Evolutionary conservation across 768 basidiomycete genomes (phyloP), one percentile per base, ranked within the genome.

Genomic region (Lactarius sanguifluus): DNA sequence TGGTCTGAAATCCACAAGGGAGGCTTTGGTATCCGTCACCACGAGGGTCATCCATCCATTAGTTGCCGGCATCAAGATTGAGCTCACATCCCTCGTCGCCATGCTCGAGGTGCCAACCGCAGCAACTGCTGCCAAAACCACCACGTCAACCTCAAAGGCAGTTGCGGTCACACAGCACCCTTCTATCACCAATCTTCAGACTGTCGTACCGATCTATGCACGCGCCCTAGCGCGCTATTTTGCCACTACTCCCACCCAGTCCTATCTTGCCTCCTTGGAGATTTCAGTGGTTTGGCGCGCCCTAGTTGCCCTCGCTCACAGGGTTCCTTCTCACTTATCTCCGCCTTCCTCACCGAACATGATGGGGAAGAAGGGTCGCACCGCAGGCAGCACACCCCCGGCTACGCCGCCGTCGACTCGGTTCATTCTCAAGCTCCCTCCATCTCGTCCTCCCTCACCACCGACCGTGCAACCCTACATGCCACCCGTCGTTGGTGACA

Each of bases 201-300:
- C 79, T 9, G 72, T 84, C n/a, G 81, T 87, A 73, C 89, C 90
- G 2, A 70, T 86, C 4, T 89, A 92, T 71, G 78, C 82, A 6
- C 82, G 83, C 47, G 82, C 82, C 41, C 77, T 92, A 40, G 74
- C 77, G 16, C 82, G 85, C 15, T 88, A 86, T 73, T 85, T 85
- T 9, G 75, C 80, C 6, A 81, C 83, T 15, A 75, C 80, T 15
- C 73, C 81, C 10, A 81, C 88, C 0, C 88, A 94, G 70, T 77
- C 84, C 18, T 76, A 81, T 1, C 80, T 92, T 18, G 89, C 90
- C 0, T 84, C 87, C 3, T 82, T 92, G 69, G 81, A 91, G 68
- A 91, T 92, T 71, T 86, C 85, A 20, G 75, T 90, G 1, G 77
- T 90, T 2, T 94, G 92, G 91, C 86, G 84, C 25, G 86, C 83